Evolutionary conservation across 371 early-diverging fungal species (phyloP), one percentile per base, ranked within the genome.

Genomic region (Rhizopus arrhizus): DNA sequence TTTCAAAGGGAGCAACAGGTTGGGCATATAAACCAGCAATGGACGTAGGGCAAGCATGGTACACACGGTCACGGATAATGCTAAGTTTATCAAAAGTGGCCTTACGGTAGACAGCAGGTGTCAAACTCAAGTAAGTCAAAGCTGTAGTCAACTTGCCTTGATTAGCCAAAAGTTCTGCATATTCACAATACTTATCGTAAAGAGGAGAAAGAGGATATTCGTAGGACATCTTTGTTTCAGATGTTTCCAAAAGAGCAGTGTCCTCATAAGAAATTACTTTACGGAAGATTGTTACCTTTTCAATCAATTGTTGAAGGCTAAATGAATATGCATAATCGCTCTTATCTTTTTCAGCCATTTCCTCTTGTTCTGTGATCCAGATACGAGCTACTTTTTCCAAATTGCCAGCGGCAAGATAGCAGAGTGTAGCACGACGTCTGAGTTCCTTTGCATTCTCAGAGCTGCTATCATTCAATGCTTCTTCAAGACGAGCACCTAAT

Each of bases 211-310:
- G 78, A 10, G 84, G 68, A 64, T 76, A 88, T 31, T 77, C 74
- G 41, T 75, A 73, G 10, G 78, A 69, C 35, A 77, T 70, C 45
- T 78, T 77, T 47, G 70, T 74, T n/a, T 73, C 70, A 28, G 68
- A 69, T 5, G 77, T 59, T 33, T 93, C 93, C 15, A 87, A 85
- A 35, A 72, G 60, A 36, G 59, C 61, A 33, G 59, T n/a, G 35
- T 78, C 78, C 51, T 75, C 75, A 73, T 87, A 96, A 35, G 87
- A 85, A 58, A 95, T 91, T 0, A 95, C 97, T 61, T 89, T 89
- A 38, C 93, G 84, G 85, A 95, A 94, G 13, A 97, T 88, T 8
- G 94, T 85, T 15, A 95, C 88, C 77, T 95, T 94, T 70, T 96
- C 96, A 43, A 97, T 85, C 46, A 96, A 73, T 41, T 81, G 70